A percentile compares a stretch with the other conserved stretches of the same genome.
Conservation (phyloP, 768 basidiomycete genomes). For the Suillus discolor region DNA sequence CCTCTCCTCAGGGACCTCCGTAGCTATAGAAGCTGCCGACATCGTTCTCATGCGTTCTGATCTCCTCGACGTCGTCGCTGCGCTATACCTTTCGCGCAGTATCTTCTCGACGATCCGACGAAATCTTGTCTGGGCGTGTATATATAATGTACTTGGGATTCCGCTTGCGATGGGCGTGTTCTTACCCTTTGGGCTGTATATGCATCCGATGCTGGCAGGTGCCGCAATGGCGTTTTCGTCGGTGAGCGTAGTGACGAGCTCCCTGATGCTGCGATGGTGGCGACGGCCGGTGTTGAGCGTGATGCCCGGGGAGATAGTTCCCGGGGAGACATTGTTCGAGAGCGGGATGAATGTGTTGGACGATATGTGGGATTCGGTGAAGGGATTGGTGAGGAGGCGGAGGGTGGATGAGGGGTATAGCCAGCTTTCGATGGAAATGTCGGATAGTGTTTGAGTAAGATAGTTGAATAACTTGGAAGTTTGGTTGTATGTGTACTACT, state of each 20-base stretch:
- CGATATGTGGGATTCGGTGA: constrained; percentile 52
- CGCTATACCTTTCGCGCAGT: constrained; percentile 83
- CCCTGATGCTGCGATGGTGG: constrained; percentile 87
- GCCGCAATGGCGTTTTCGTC: constrained; percentile 98
- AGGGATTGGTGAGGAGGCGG: constrained; percentile 40
- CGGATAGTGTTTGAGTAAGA: constrained; percentile 31
- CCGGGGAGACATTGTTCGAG: constrained; percentile 40
- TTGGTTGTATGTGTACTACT: background rate
- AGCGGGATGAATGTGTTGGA: constrained; percentile 44
- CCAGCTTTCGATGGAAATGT: constrained; percentile 73
- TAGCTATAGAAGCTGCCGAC: constrained; percentile 98
- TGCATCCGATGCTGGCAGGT: constrained; percentile 99
- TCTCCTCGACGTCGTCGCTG: constrained; percentile 95
- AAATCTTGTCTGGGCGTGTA: constrained; percentile 95
- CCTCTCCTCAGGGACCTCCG: constrained; percentile 92
- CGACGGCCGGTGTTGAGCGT: constrained; percentile 67
- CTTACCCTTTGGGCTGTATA: constrained; percentile 87
- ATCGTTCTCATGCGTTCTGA: constrained; percentile 98
- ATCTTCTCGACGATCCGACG: constrained; percentile 92
- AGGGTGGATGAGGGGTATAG: constrained; percentile 58
- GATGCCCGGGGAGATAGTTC: constrained; percentile 59
- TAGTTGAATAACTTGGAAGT: too few relatives aligned
- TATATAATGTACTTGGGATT: constrained; percentile 92
- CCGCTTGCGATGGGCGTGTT: constrained; percentile 98
- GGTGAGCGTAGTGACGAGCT: constrained; percentile 93